Percentiles rank a stretch among this genome's conserved stretches.
Evolutionary conservation across 345 rosid genomes (phyloP).

Genomic region (Adansonia digitata): DNA sequence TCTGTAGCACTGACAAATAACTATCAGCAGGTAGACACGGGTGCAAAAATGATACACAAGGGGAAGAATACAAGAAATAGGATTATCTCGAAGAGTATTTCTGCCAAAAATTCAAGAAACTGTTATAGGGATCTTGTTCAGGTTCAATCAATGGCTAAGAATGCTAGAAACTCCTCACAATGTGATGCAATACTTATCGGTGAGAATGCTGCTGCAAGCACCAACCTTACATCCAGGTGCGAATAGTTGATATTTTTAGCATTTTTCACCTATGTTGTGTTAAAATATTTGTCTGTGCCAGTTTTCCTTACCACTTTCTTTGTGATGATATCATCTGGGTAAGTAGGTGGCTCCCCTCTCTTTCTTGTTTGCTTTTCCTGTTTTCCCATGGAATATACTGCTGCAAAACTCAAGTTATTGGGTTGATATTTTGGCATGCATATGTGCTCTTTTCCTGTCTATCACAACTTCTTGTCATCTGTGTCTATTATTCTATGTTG

Average conservation of each 20-base stretch:
- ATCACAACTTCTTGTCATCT: neutral
- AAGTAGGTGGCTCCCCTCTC: neutral
- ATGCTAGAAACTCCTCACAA: constrained; percentile 81
- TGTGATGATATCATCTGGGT: constrained; percentile 1
- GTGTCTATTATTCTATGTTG: neutral
- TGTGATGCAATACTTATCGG: constrained; percentile 98
- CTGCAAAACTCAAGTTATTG: neutral
- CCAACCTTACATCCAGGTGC: constrained; percentile 97
- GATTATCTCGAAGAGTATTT: constrained; percentile 91
- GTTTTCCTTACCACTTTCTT: neutral
- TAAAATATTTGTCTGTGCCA: neutral
- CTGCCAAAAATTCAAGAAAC: constrained; percentile 67
- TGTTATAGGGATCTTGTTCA: constrained; percentile 97
- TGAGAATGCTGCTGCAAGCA: constrained; percentile 88
- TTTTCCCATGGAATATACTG: neutral
- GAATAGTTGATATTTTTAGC: neutral
- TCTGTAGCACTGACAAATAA: constrained; percentile 91
- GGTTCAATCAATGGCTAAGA: constrained; percentile 87
- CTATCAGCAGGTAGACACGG: constrained; percentile 71
- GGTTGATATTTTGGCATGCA: neutral
- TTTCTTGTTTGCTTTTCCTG: neutral
- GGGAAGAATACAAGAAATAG: constrained; percentile 84
- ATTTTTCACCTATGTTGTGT: neutral
- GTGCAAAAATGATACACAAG: constrained; percentile 96
- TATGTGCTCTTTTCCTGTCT: neutral